These are phyloP conservation scores for Melastoma candidum DNA, from an alignment of 441 rosid genomes.

Conservation along the genomic window DNA sequence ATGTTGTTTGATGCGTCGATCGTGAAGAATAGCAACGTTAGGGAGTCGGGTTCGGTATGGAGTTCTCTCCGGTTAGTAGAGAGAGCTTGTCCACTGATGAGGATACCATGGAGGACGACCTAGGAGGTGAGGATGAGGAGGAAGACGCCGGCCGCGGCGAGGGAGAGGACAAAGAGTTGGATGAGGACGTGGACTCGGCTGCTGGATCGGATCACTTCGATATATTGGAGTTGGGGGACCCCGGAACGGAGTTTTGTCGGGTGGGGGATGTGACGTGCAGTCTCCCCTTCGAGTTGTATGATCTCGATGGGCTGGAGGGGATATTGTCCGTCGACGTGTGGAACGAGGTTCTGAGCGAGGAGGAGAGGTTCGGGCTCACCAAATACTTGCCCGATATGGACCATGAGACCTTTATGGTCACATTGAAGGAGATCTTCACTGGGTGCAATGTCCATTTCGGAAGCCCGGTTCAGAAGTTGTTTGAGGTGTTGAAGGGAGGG, in stretches of 20 bases:
- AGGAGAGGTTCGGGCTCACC: constrained; percentile 64
- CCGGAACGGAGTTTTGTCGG: constrained; percentile 87
- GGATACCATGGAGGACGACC: constrained; percentile 56
- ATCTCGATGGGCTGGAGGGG: constrained; percentile 62
- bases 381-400: constrained; percentile 82
- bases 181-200: no score
- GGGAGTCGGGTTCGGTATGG: constrained; percentile 71
- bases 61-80: constrained; percentile 70
- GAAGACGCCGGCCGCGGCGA: no score
- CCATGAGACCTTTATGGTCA: constrained; percentile 50
- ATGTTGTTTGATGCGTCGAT: constrained; percentile 56
- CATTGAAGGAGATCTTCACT: constrained; percentile 66
- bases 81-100: constrained; percentile 70
- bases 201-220: constrained; percentile 96
- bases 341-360: constrained; percentile 83
- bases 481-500: constrained; percentile 89
- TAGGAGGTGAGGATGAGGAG: no score
- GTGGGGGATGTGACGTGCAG: constrained; percentile 72
- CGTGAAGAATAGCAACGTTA: constrained; percentile 74
- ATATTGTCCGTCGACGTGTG: constrained; percentile 88
- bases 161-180: no score
- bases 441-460: constrained; percentile 84
- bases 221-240: constrained; percentile 88
- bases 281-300: constrained; percentile 82
- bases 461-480: constrained; percentile 68